phyloP scores from a whole-genome alignment of 306 rosid genomes.

The Mimosa bimucronata region DNA sequence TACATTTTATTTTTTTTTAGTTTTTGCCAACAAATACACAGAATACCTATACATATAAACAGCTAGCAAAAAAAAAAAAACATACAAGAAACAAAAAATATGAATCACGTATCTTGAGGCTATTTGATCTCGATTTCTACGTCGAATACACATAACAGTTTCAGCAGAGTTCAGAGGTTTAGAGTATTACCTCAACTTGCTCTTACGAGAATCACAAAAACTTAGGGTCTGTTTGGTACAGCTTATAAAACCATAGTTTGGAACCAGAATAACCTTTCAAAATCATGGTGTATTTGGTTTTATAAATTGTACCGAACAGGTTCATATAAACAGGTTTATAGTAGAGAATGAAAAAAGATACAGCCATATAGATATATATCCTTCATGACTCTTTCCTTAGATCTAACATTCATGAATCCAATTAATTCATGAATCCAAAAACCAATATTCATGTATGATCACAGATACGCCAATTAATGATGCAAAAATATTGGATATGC shows the following conservation, averaged over 20 bases:
- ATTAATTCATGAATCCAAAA: not conserved
- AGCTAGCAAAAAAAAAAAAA: too few species aligned
- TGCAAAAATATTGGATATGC: not conserved
- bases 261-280: too few species aligned
- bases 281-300: too few species aligned
- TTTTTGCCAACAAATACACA: too few species aligned
- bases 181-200: not conserved
- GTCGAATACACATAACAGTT: not conserved
- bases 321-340: too few species aligned
- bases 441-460: too few species aligned
- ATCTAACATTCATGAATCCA: not conserved
- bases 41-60: not conserved
- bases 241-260: too few species aligned
- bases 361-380: not conserved
- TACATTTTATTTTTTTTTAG: too few species aligned
- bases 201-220: not conserved
- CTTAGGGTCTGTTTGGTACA: too few species aligned
- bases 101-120: not conserved
- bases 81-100: not conserved
- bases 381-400: not conserved
- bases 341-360: not conserved
- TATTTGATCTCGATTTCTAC: not conserved
- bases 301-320: too few species aligned
- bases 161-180: not conserved
- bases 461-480: too few species aligned